Base-by-base conservation (phyloP, 257 asterid genomes). In the Solanum verrucosum region DNA sequence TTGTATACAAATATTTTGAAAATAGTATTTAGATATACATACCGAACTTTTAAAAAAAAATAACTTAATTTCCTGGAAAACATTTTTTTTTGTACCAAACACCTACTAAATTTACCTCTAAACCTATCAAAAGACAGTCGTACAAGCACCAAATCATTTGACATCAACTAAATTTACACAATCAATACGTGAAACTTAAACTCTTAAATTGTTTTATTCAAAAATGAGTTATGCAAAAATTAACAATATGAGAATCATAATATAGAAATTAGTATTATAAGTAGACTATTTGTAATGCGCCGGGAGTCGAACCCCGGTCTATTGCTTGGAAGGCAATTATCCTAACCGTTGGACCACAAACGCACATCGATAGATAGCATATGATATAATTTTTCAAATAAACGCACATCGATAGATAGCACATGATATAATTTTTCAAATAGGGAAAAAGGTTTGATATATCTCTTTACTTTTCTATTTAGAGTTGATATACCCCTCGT, bases 301-400 rank as follows among this genome's bases (percentile, higher is more conserved):
- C 18, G 1, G 91, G 93, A 93, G 98, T 95, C 95, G 95, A 95
- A 94, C 98, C 96, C 98, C 93, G 96, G 96, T 94, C 98, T 92
- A 93, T 94, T 95, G 99, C 98, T 96, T 95, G 98, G 98, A 97
- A 91, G 95, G 98, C 98, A 96, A 96, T 94, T 96, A 97, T 96
- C 98, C 98, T 95, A 90, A 93, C 94, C 93, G 94, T 94, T 94
- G 96, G 97, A 95, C 98, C 94, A 93, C 95, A 95, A 88, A 95
- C 93, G 27, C 68, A 42, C 29, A 2, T 52, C 0, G 0, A 6
- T 52, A 6, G 5, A 5, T 0, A 1, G 9, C 29, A 27, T 27
- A 27, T 27, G 29, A 27, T 27, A 27, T 27, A 27, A 27, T 27
- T 27, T 27, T 27, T 27, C 29, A 27, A 27, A 27, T 27, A 95